Evolutionary conservation across 2,329 filamentous ascomycete species (phyloP).

Genomic region (Trichoderma endophyticum): DNA sequence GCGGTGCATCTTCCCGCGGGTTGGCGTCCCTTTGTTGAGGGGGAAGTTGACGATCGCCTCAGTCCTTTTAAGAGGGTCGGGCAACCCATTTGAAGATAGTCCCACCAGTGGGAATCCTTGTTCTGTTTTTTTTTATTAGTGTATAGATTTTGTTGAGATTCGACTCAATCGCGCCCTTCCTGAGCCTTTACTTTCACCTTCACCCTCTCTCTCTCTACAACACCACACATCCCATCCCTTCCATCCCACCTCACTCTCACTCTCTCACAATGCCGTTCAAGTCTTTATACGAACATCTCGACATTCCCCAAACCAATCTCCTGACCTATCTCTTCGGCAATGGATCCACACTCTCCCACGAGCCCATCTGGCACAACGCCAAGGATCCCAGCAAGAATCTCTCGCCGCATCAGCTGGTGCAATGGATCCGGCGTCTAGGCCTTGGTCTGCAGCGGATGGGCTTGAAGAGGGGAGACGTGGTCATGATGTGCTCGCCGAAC

Average conservation of each 20-base stretch:
- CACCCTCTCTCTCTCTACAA: neutral
- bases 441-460: slow-evolving; percentile 46
- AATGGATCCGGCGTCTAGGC: slow-evolving; percentile 52
- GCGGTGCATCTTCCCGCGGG: neutral
- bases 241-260: neutral
- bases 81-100: neutral
- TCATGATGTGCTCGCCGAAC: slow-evolving; percentile 53
- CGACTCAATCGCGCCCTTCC: neutral
- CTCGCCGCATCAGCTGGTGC: slow-evolving; percentile 45
- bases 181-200: neutral
- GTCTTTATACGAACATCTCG: slow-evolving; percentile 41
- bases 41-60: neutral
- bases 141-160: neutral
- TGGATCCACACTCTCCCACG: slow-evolving; percentile 34
- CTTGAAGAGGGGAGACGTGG: slow-evolving; percentile 47
- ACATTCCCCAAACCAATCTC: slow-evolving; percentile 46
- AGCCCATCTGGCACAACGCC: slow-evolving; percentile 54
- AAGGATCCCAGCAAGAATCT: slow-evolving; percentile 42
- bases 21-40: neutral
- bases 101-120: neutral
- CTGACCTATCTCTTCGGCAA: slow-evolving; percentile 37
- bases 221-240: neutral
- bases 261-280: slow-evolving; percentile 38
- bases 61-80: neutral
- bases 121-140: neutral